Base-by-base conservation (phyloP, 108 stramenopile genomes). In the Bacterosira constricta region DNA sequence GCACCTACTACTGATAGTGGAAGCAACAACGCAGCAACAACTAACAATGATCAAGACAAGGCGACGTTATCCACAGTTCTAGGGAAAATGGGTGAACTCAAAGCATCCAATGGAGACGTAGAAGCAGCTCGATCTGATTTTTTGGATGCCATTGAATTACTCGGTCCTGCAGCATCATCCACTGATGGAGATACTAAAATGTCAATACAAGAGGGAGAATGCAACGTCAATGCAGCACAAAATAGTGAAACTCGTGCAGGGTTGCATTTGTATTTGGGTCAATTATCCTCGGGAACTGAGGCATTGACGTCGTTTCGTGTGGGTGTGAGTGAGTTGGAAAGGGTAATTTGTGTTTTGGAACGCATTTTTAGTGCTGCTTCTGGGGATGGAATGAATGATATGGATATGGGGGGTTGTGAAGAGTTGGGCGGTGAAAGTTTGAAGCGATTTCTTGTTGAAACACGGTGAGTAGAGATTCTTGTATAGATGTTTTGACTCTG, bases 251-350 rank as follows among this genome's bases (percentile, higher is more conserved):
- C 37, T 42, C 53, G 71, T 30, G 88, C 90, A 17, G 75, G 80
- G 67, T 73, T 94, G 20, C 73, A 83, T 47, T 57, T 94, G 27
- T 94, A 94, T 62, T 51, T 91, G 20, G 93, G 93, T 27, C 93
- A 94, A 70, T 71, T 94, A 23, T 86, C 84, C 46, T 66, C 67
- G 29, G 88, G 82, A 54, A 44, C 72, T 27, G 89, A 94, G 53
- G 93, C 93, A n/a, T 64, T 94, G 38, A 62, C 63, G 30, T 76
- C 85, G 6, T 89, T 88, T 63, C 58, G 73, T 31, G 63, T 69
- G 13, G 93, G 88, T 32, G 76, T 90, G 30, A 39, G 51, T 31
- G 80, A 86, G 42, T 51, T 93, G 59, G 76, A 86, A 63, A 49
- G 58, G 30, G 79, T 66, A n/a, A 58, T 82, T 23, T 25, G 42